Percentiles rank a stretch among this genome's conserved stretches.
phyloP scores from a whole-genome alignment of 164 flowering plant species.

The Pachysandra terminalis region DNA sequence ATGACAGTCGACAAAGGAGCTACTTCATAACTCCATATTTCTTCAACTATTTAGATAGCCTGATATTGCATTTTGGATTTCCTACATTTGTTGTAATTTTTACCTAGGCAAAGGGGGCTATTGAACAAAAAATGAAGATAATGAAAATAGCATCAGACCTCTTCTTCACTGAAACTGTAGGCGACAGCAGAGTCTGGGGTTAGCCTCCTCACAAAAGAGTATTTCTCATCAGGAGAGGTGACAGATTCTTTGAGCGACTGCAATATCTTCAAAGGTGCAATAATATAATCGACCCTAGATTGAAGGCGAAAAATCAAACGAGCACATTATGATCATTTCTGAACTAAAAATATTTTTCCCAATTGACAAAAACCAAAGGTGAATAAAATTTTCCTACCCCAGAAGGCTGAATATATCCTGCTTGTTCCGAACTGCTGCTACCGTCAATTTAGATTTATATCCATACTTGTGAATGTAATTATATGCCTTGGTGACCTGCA shows the following conservation, averaged over 20 bases:
- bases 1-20: neutral
- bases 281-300: slow-evolving; percentile 85
- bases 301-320: slow-evolving; percentile 7
- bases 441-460: slow-evolving; percentile 91
- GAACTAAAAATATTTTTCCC: neutral
- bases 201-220: slow-evolving; percentile 70
- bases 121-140: neutral
- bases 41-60: neutral
- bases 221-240: slow-evolving; percentile 77
- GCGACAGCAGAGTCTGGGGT: slow-evolving; percentile 63
- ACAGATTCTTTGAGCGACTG: slow-evolving; percentile 83
- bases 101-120: neutral
- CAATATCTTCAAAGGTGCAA: slow-evolving; percentile 89
- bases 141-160: slow-evolving; percentile 45
- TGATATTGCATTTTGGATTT: neutral
- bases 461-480: slow-evolving; percentile 96
- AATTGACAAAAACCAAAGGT: neutral
- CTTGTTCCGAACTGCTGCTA: slow-evolving; percentile 96
- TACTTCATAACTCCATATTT: neutral
- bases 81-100: neutral
- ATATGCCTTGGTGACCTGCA: slow-evolving; percentile 86
- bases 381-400: slow-evolving; percentile 45
- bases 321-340: neutral
- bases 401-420: slow-evolving; percentile 89
- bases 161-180: slow-evolving; percentile 66